Evolutionary conservation across 2,329 filamentous ascomycete species (phyloP).

Genomic region (Xylaria sp.): DNA sequence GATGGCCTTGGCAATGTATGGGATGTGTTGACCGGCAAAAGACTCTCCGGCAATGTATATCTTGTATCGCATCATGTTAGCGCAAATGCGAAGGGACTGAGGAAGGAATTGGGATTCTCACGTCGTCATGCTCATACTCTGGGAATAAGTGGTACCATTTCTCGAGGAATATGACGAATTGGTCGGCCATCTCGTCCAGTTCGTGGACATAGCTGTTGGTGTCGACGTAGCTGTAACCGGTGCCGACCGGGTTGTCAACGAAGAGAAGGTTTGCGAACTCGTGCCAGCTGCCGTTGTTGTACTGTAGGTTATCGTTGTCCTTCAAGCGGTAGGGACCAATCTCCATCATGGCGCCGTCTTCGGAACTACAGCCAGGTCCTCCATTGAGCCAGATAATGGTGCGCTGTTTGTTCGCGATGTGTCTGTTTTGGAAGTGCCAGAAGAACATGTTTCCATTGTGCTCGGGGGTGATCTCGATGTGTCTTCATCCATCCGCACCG

Average conservation of each 20-base stretch:
- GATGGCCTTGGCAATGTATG: conserved; percentile 93
- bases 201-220: conserved; percentile 88
- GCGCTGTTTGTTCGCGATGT: conserved; percentile 90
- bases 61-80: conserved; percentile 56
- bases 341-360: conserved; percentile 97
- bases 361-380: conserved; percentile 94
- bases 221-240: conserved; percentile 94
- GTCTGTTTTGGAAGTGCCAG: conserved; percentile 96
- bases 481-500: conserved; percentile 61
- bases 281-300: conserved; percentile 97
- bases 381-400: conserved; percentile 98
- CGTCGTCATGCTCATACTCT: conserved; percentile 90
- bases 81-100: not conserved
- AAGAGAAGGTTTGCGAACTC: conserved; percentile 98
- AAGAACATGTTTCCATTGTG: conserved; percentile 96
- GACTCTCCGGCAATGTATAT: conserved; percentile 96
- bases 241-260: conserved; percentile 96
- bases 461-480: conserved; percentile 87
- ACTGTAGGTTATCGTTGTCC: conserved; percentile 73
- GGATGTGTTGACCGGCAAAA: conserved; percentile 95
- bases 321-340: conserved; percentile 91
- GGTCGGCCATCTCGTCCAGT: conserved; percentile 85
- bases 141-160: conserved; percentile 93
- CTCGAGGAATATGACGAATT: conserved; percentile 89
- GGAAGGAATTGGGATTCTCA: conserved; percentile 57